Evolutionary conservation across 2,329 filamentous ascomycete genomes (phyloP).

Genomic region (Aspergillus uvarum): DNA sequence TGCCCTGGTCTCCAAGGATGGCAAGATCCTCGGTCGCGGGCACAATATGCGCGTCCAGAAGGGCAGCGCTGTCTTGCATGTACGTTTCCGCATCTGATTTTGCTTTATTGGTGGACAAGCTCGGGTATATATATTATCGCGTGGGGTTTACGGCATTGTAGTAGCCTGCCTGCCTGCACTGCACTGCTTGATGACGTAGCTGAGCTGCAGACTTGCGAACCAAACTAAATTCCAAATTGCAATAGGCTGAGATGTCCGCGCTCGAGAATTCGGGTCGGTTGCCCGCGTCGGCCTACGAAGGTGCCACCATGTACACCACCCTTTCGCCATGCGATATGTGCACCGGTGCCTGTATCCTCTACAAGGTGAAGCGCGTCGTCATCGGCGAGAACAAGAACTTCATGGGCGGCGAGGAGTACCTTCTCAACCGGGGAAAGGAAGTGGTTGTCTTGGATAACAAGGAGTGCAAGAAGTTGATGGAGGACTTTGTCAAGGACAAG

Average conservation of each 20-base stretch:
- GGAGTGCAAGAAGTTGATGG: slow-evolving; percentile 68
- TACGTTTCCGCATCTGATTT: slow-evolving; percentile 38
- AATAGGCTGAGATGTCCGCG: slow-evolving; percentile 72
- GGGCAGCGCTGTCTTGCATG: slow-evolving; percentile 69
- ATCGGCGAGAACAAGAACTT: slow-evolving; percentile 77
- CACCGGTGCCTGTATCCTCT: slow-evolving; percentile 73
- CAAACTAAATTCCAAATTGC: not conserved
- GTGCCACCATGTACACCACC: slow-evolving; percentile 80
- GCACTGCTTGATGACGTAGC: too few relatives aligned
- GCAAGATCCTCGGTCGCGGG: slow-evolving; percentile 67
- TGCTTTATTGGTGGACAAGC: not conserved
- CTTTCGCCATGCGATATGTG: slow-evolving; percentile 81
- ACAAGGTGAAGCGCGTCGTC: slow-evolving; percentile 71
- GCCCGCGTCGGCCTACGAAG: slow-evolving; percentile 66
- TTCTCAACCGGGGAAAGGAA: slow-evolving; percentile 67
- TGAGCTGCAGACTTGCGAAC: too few relatives aligned
- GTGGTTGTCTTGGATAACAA: slow-evolving; percentile 68
- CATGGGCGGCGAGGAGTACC: slow-evolving; percentile 69
- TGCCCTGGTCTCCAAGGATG: slow-evolving; percentile 65
- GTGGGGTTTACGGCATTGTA: too few relatives aligned
- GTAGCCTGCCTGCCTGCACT: too few relatives aligned
- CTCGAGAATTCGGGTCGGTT: slow-evolving; percentile 72
- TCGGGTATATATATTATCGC: too few relatives aligned
- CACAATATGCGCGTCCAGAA: slow-evolving; percentile 77
- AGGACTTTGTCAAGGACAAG: slow-evolving; percentile 68